These are phyloP conservation scores for Xerocomellus dryophilus DNA, from an alignment of 768 basidiomycete genomes.

Conservation along the genomic window DNA sequence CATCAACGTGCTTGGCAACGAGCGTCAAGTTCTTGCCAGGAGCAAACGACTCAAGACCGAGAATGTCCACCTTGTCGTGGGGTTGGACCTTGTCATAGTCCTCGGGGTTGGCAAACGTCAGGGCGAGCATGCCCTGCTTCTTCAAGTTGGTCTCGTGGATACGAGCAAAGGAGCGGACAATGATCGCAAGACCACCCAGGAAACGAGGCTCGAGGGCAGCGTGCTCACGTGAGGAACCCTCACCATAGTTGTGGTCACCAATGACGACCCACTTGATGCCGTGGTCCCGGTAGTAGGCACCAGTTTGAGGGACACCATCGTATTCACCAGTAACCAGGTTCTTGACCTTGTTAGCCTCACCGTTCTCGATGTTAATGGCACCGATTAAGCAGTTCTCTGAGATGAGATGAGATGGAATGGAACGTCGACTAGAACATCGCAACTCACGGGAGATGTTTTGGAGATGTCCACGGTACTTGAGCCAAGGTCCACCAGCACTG, in stretches of 20 bases:
- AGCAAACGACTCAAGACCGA: conserved; percentile 83
- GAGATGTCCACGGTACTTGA: conserved; percentile 99
- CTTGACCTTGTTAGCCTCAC: conserved; percentile 93
- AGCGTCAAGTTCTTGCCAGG: conserved; percentile 91
- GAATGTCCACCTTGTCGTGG: conserved; percentile 83
- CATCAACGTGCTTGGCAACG: conserved; percentile 78
- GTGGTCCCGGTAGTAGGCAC: conserved; percentile 81
- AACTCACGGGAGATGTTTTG: conserved; percentile 91
- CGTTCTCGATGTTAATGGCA: conserved; percentile 93
- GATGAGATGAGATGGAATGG: not conserved
- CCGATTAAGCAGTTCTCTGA: conserved; percentile 96
- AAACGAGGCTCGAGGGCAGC: conserved; percentile 94
- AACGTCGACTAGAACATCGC: not conserved
- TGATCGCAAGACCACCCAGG: conserved; percentile 94
- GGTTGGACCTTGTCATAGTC: conserved; percentile 94
- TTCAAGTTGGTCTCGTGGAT: conserved; percentile 99
- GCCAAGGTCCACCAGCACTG: conserved; percentile 97
- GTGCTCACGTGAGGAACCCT: conserved; percentile 97
- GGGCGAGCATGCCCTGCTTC: conserved; percentile 98
- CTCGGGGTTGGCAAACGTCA: conserved; percentile 87
- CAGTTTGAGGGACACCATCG: conserved; percentile 81
- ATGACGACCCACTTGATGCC: conserved; percentile 97
- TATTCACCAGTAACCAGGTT: conserved; percentile 87
- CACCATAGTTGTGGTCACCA: conserved; percentile 95
- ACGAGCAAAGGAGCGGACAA: conserved; percentile 94